Percentiles rank a stretch among this genome's conserved stretches.
phyloP scores from a whole-genome alignment of 1,284 basidiomycete species.

The Xerocomus nothofagi region DNA sequence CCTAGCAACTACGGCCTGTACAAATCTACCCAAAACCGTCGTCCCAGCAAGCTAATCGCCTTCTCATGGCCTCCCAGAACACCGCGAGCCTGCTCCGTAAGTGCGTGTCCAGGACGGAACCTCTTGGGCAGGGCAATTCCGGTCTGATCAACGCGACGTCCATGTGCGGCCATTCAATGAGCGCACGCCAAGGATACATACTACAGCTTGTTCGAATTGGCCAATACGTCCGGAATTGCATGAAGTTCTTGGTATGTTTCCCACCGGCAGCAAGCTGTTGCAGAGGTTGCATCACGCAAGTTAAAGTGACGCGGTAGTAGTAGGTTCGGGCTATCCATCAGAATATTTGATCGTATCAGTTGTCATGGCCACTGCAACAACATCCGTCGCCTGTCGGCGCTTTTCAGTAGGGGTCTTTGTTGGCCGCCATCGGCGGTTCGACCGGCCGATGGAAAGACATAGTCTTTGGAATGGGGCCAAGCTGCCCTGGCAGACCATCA shows the following conservation, averaged over 20 bases:
- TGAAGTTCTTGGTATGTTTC: conserved; percentile 40
- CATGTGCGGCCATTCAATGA: too few species aligned
- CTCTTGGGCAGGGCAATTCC: conserved; percentile 49
- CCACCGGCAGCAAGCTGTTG: conserved; percentile 46
- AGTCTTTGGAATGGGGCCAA: conserved; percentile 51
- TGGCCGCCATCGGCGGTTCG: conserved; percentile 56
- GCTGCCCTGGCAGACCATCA: conserved; percentile 37
- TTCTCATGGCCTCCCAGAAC: conserved; percentile 69
- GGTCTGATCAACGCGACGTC: conserved; percentile 43
- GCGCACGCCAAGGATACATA: too few species aligned
- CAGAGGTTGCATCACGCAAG: conserved; percentile 49
- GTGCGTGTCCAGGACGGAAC: conserved; percentile 25
- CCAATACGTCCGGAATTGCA: conserved; percentile 45
- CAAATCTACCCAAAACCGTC: conserved; percentile 48
- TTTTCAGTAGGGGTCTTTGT: conserved; percentile 18
- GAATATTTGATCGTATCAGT: too few species aligned
- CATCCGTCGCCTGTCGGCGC: neutral
- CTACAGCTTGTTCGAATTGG: conserved; percentile 50
- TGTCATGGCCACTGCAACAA: conserved; percentile 44
- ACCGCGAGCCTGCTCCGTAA: conserved; percentile 49
- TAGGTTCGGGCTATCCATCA: too few species aligned
- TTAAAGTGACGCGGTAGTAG: conserved; percentile 48
- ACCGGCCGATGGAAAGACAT: conserved; percentile 90
- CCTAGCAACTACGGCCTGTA: neutral
- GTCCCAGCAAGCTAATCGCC: conserved; percentile 69